A percentile compares a stretch with the other conserved stretches of the same genome.
These are phyloP conservation scores for Fusarium bactridioides DNA, from an alignment of 2,329 filamentous ascomycete species.

Conservation along the genomic window DNA sequence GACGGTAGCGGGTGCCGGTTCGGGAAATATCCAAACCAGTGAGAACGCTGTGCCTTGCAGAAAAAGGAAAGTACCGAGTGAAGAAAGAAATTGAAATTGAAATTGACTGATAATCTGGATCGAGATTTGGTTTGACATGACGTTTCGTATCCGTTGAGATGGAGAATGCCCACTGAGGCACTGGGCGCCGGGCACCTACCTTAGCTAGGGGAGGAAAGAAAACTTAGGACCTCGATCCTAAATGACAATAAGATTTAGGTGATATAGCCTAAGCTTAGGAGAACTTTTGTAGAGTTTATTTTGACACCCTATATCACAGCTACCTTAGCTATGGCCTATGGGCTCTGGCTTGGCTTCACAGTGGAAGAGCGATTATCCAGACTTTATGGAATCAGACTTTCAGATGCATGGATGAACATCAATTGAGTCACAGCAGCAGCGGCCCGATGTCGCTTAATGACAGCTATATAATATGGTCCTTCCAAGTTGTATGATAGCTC, in stretches of 20 bases:
- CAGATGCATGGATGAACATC: background rate
- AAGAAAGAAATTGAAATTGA: background rate
- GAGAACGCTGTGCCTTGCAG: conserved; percentile 17
- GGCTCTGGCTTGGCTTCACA: background rate
- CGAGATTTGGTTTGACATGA: conserved; percentile 7
- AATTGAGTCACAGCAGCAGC: conserved; percentile 25
- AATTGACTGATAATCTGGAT: conserved; percentile 12
- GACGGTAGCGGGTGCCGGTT: conserved; percentile 19
- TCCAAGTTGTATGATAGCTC: background rate
- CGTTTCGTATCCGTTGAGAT: background rate
- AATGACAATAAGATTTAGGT: too few species aligned
- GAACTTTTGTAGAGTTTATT: too few species aligned
- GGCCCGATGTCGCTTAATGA: conserved; percentile 18
- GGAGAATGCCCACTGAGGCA: background rate
- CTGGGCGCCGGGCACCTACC: background rate
- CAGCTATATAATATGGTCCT: background rate
- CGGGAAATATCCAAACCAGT: conserved; percentile 5
- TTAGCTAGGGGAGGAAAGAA: too few species aligned
- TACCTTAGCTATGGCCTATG: background rate
- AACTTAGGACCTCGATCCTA: too few species aligned
- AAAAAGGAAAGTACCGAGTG: conserved; percentile 5
- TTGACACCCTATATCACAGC: background rate
- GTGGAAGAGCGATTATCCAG: conserved; percentile 35
- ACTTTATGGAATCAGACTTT: background rate
- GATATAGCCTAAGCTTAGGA: too few species aligned